Evolutionary conservation across 2,329 filamentous ascomycete genomes (phyloP), one percentile per base, ranked within the genome.

Genomic region (Penicillium sp.): DNA sequence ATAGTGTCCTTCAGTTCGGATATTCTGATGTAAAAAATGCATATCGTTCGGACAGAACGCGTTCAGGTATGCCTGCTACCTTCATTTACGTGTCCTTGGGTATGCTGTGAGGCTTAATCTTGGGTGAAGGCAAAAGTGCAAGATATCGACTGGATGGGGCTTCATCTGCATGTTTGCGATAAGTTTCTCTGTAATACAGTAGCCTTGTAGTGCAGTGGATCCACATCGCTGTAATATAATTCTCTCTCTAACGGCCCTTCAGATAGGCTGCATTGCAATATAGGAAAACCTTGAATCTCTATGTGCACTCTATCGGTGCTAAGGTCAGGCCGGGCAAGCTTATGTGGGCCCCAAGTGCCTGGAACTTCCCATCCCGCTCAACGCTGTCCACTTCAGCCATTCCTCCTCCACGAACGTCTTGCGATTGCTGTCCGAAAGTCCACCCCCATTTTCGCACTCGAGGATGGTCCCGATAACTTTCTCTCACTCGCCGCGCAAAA

Each of bases 401-500:
- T 50, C 46, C 35, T 51, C 53, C 41, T 56, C 55, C 41, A n/a
- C 19, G 35, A 54, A 54, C 55, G 35, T 22, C 33, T 55, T 16
- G 24, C 31, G 33, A 60, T 58, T 54, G 47, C 19, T 41, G 16
- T 41, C n/a, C 46, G 4, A 40, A 50, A 54, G 33, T 51, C 19
- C 35, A 36, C 16, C 18, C 36, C 36, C 41, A 43, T 56, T 18
- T 31, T 9, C 43, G 33, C 50, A 36, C 31, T 51, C 46, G 65
- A 72, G 62, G 64, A 73, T 74, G 70, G 65, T 64, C 58, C 31
- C 55, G 60, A 61, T n/a, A 40, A 44, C 52, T 60, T 27, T 57
- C 41, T 27, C 55, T 43, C 61, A 59, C 60, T 57, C 53, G 39
- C 56, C 51, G 58, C 59, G 60, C 67, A 60, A 55, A 62, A 64